These are phyloP conservation scores for Fusarium circinatum DNA, from an alignment of 2,329 filamentous ascomycete genomes.

Conservation along the genomic window DNA sequence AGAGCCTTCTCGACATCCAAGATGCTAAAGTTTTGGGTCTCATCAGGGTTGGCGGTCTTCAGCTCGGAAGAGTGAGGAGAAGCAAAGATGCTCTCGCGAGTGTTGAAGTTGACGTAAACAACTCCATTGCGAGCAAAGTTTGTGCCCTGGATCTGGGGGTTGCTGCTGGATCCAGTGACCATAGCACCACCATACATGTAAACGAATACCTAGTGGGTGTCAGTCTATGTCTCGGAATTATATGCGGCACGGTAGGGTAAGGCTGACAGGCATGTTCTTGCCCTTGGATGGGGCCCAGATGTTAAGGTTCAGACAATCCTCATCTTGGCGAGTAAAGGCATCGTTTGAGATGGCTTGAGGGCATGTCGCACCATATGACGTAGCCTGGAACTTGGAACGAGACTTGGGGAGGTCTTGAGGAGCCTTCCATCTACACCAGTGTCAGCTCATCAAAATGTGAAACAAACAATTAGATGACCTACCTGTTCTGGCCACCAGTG, in stretches of 20 bases:
- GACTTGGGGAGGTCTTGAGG: slow-evolving; percentile 34
- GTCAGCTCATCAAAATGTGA: slow-evolving; percentile 3
- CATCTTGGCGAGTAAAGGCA: slow-evolving; percentile 40
- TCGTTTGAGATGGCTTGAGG: slow-evolving; percentile 35
- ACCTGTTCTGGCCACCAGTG: slow-evolving; percentile 53
- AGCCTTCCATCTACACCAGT: slow-evolving; percentile 31
- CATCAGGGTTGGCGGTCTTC: slow-evolving; percentile 11
- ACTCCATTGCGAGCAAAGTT: slow-evolving; percentile 52
- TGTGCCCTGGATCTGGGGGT: slow-evolving; percentile 50
- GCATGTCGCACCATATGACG: slow-evolving; percentile 37
- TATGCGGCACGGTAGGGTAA: background rate
- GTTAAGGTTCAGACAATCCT: slow-evolving; percentile 57
- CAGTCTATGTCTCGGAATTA: background rate
- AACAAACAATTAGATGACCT: background rate
- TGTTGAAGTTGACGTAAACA: slow-evolving; percentile 54
- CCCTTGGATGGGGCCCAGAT: slow-evolving; percentile 48
- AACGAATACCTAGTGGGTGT: slow-evolving; percentile 42
- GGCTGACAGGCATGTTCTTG: slow-evolving; percentile 44
- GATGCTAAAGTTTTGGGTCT: slow-evolving; percentile 43
- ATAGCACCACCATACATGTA: slow-evolving; percentile 55
- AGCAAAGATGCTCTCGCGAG: slow-evolving; percentile 55
- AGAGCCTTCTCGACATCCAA: slow-evolving; percentile 42
- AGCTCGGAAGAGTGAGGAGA: slow-evolving; percentile 56
- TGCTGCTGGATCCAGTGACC: slow-evolving; percentile 51
- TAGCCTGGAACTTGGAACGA: slow-evolving; percentile 15